Base-by-base conservation (phyloP, 371 early-diverging fungal genomes). In the Batkoa obscura region DNA sequence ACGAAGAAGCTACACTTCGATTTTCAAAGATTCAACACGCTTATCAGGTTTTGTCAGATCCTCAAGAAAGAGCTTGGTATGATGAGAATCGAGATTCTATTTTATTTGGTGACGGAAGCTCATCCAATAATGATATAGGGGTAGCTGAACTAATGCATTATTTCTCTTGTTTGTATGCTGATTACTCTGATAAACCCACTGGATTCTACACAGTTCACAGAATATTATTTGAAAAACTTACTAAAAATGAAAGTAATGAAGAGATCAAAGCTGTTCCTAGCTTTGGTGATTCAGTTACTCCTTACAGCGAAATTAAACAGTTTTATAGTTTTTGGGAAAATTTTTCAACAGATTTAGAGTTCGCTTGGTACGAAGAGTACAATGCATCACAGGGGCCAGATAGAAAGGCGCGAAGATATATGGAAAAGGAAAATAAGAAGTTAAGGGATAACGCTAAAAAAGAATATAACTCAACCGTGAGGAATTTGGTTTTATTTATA, bases 351-450 rank as follows among this genome's bases (percentile, higher is more conserved):
- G 68, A 66, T 43, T 89, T 89, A 65, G 78, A 83, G 5, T 97
- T 94, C 62, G 71, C 74, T 30, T 93, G 93, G 94, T 73, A 72
- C 55, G 98, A 97, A 65, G 81, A 88, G 60, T 88, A 80, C 71
- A 68, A 82, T 4, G 70, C 88, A 1, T 69, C 82, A 0, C 88
- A 92, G 58, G 80, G 88, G 54, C 84, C 83, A 1, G 89, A 88
- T 65, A 77, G 98, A 34, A 62, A 70, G 42, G 69, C 85, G 3
- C 79, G 88, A 6, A 68, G 94, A 47, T 67, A 75, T 10, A 90
- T 93, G 88, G 94, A 94, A 61, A 86, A 85, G 60, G 89, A 94
- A 55, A 95, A 95, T 68, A 77, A 78, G 62, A 85, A 84, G 60
- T 67, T 76, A n/a, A 68, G 94, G 36, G 88, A 88, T 15, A 61